Base-by-base conservation (phyloP, 768 basidiomycete species). In the Phylloporus sp. region DNA sequence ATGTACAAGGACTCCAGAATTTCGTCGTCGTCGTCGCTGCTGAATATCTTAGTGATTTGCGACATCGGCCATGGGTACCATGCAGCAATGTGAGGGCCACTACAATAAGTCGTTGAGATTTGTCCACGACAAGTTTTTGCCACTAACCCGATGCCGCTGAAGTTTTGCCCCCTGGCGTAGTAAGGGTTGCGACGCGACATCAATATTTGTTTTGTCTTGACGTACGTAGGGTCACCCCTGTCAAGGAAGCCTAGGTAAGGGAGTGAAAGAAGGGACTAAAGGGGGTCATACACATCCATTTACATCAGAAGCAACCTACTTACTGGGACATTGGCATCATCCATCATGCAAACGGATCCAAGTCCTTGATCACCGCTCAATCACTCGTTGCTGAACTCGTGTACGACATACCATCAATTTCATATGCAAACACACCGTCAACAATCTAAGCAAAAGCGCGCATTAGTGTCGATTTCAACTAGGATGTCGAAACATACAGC, bases 21-120 rank as follows among this genome's bases (percentile, higher is more conserved):
- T 57, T 88, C 87, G 16, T 70, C 63, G 59, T 90, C 87, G 58
- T 88, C 72, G 62, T 89, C 82, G 9, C 84, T 84, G 3, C 87
- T 85, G 62, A 82, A 89, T 52, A 89, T 85, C 15, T 82, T 79
- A 23, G 81, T 81, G 38, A 91, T 81, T 47, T 82, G 85, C 22
- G 87, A 85, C 88, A 91, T 91, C 3, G 88, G 88, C 88, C 88
- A 90, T 41, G 86, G 86, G 63, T 86, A 75, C 79, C 80, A 85
- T 10, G 79, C 77, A 60, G 82, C 80, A 44, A 85, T 79, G 66
- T 91, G 88, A 31, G 88, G 88, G 5, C 88, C 87, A 28, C 87
- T 88, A 42, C 27, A 55, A 32, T 35, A 27, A 52, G 29, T 35
- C 24, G 16, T 34, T 55, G 34, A 50, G 39, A 39, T 6, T 32